Evolutionary conservation across 2,329 filamentous ascomycete species (phyloP).

Genomic region (Zasmidium citrigriseum): DNA sequence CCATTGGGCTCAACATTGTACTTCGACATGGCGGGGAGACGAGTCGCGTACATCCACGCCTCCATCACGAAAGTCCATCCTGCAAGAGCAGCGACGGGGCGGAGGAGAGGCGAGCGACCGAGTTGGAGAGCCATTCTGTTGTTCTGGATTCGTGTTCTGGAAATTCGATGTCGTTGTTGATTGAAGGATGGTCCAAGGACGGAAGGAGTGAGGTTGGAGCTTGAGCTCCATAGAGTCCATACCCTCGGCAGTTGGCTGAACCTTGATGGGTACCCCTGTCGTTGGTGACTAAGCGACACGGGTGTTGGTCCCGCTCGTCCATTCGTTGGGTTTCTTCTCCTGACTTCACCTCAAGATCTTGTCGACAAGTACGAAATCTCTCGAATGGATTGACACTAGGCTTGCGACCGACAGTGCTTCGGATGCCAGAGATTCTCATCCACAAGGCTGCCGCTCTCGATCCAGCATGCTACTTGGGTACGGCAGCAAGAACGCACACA

Average conservation of each 20-base stretch:
- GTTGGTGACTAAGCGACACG: too few species aligned
- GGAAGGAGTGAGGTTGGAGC: not conserved
- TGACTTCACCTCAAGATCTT: too few species aligned
- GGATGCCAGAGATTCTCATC: too few species aligned
- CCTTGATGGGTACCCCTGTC: too few species aligned
- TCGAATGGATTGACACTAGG: too few species aligned
- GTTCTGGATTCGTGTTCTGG: not conserved
- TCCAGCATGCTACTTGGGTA: too few species aligned
- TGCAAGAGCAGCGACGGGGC: constrained; percentile 35
- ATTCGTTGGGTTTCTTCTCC: too few species aligned
- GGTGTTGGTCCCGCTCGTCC: too few species aligned
- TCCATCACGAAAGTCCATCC: constrained; percentile 46
- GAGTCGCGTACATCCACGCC: constrained; percentile 43
- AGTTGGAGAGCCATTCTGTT: constrained; percentile 9
- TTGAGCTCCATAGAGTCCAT: not conserved
- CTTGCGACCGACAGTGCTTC: too few species aligned
- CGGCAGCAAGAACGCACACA: too few species aligned
- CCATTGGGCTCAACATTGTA: constrained; percentile 25
- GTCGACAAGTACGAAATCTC: too few species aligned
- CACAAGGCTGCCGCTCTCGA: too few species aligned
- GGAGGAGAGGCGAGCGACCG: constrained; percentile 18
- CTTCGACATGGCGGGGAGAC: constrained; percentile 39
- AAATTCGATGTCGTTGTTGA: not conserved
- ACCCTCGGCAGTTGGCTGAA: not conserved
- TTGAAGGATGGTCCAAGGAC: not conserved